Evolutionary conservation across 208 protist genomes (phyloP).

Genomic region (Ichthyophonus hoferi): DNA sequence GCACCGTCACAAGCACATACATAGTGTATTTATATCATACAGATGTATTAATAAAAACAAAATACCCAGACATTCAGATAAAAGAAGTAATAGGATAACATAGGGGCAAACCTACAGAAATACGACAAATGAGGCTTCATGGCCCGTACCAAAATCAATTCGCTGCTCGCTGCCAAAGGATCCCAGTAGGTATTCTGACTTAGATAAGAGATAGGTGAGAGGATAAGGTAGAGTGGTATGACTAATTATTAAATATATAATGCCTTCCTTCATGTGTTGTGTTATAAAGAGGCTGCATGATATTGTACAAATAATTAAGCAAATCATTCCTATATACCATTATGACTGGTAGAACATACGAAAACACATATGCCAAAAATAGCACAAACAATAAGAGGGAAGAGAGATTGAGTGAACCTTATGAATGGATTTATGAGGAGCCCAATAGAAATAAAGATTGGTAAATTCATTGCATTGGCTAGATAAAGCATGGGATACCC

Average conservation of each 20-base stretch:
- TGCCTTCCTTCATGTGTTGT: neutral
- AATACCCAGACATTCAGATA: no score
- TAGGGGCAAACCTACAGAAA: slow-evolving; percentile 84
- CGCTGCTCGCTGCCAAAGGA: slow-evolving; percentile 86
- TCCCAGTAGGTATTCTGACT: slow-evolving; percentile 79
- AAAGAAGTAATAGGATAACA: no score
- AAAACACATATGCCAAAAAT: neutral
- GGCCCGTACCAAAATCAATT: slow-evolving; percentile 95
- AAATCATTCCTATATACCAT: neutral
- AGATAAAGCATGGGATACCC: neutral
- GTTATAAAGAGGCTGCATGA: neutral
- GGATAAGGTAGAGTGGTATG: neutral
- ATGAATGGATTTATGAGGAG: no score
- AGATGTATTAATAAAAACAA: no score
- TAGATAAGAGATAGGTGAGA: slow-evolving; percentile 55
- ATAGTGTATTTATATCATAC: no score
- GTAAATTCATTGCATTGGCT: neutral
- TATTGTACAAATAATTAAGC: neutral
- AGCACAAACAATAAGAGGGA: neutral
- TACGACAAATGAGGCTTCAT: slow-evolving; percentile 92
- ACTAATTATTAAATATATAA: neutral
- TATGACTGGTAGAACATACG: neutral
- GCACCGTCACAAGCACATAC: no score
- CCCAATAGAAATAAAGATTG: no score
- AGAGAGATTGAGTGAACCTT: no score